Evolutionary conservation across 805 yeast genomes (phyloP), one percentile per base, ranked within the genome.

Genomic region (Hemisphaericaspora nanyangensis): DNA sequence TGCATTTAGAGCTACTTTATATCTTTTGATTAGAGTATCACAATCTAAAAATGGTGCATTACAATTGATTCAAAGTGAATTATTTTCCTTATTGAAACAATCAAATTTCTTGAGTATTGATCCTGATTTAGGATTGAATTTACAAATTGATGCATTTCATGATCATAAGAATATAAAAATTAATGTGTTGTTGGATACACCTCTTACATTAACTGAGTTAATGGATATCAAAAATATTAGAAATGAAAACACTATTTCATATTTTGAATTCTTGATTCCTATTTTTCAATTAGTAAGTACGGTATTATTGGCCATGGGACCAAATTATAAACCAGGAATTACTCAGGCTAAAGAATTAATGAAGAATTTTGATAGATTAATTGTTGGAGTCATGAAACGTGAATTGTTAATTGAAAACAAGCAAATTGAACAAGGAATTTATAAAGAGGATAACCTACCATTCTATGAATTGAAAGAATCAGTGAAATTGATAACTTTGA

Each of bases 11-110:
- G 72, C 91, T 0, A 77, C 84, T 0, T 56, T 87, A 30, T 79
- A 80, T 42, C 72, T 90, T 35, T 63, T 91, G 44, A 71, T 81
- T 1, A 74, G 93, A 47, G 73, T 91, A 10, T 87, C 95, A 0
- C 87, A 84, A 52, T 77, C 85, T 0, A 77, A 85, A 45, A 54
- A 57, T 7, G 98, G 99, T 3, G 89, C 97, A 0, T 76, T 77
- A 35, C 82, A 80, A 39, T 64, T 91, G 38, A 60, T 89, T 17
- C 88, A 87, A 50, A 76, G 83, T 48, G 91, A 83, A 35, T 57
- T 91, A 6, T 81, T 89, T 56, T 73, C 78, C 13, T 66, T 77
- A 1, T 66, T 90, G 38, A 74, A 70, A 40, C 66, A 74, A 10
- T 76, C 82, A 29, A 62, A 62, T 15, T 75, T 88, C 45, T 62